These are phyloP conservation scores for Penicillium sp. DNA, from an alignment of 2,329 filamentous ascomycete genomes.

Conservation along the genomic window DNA sequence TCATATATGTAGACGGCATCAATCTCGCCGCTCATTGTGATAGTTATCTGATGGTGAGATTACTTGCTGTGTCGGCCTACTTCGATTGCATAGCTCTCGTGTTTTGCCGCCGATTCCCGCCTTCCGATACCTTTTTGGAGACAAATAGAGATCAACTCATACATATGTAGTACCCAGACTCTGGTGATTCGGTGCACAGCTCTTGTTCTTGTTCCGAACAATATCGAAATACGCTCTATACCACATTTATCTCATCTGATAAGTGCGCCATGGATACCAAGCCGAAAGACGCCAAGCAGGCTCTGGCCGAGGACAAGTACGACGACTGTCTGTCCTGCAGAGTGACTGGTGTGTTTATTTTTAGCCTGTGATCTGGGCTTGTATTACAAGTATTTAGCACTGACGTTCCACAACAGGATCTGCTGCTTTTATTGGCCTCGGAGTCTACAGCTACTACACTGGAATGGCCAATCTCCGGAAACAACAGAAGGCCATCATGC, in stretches of 20 bases:
- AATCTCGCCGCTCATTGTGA: constrained; percentile 77
- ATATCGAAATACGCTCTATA: constrained; percentile 18
- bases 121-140: constrained; percentile 19
- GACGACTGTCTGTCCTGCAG: constrained; percentile 70
- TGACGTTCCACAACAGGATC: constrained; percentile 55
- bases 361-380: not conserved
- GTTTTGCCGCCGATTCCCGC: constrained; percentile 37
- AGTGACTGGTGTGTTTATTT: constrained; percentile 58
- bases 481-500: constrained; percentile 61
- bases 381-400: not conserved
- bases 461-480: constrained; percentile 69
- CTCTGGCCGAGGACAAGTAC: constrained; percentile 43
- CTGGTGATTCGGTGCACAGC: not conserved
- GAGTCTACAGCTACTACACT: constrained; percentile 72
- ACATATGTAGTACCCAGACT: not conserved
- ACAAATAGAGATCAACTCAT: not conserved
- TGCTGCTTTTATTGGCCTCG: constrained; percentile 71
- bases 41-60: constrained; percentile 23
- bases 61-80: not conserved
- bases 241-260: constrained; percentile 44
- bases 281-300: constrained; percentile 61
- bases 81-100: constrained; percentile 20
- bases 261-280: constrained; percentile 53
- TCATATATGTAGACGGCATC: constrained; percentile 97
- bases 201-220: not conserved